phyloP scores from a whole-genome alignment of 164 flowering plant species.

The Cinnamomum micranthum region DNA sequence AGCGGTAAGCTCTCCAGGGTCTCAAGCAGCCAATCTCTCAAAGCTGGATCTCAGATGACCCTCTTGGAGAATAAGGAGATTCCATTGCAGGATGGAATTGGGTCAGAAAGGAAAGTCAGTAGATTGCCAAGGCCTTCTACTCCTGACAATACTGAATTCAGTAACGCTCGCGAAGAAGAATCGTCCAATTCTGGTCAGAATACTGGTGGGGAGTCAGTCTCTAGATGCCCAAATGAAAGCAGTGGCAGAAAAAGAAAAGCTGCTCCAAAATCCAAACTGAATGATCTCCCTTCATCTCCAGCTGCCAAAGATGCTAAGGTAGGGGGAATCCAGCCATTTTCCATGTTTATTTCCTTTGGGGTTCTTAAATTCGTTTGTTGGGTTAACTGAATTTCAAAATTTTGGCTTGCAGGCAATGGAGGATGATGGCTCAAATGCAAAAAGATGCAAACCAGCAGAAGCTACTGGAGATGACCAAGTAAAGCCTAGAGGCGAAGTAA shows the following conservation, averaged over 20 bases:
- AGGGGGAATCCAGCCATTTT: not conserved
- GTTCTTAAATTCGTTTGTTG: not conserved
- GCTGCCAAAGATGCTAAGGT: constrained; percentile 24
- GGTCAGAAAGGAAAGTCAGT: constrained; percentile 18
- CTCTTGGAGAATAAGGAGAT: constrained; percentile 17
- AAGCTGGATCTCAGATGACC: constrained; percentile 36
- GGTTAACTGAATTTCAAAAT: not conserved
- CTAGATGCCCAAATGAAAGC: constrained; percentile 7
- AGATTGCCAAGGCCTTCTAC: constrained; percentile 23
- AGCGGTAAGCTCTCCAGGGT: constrained; percentile 48
- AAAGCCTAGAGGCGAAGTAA: constrained; percentile 28
- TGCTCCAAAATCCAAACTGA: constrained; percentile 20
- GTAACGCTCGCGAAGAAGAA: constrained; percentile 15
- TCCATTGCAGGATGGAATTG: constrained; percentile 11
- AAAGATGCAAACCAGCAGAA: constrained; percentile 48
- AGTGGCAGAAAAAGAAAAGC: constrained; percentile 30
- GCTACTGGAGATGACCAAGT: constrained; percentile 18
- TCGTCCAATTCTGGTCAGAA: constrained; percentile 22
- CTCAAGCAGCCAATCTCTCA: constrained; percentile 51
- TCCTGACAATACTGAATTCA: constrained; percentile 21
- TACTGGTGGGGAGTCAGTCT: not conserved
- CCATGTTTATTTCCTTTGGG: not conserved
- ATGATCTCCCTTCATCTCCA: constrained; percentile 20
- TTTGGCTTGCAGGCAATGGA: constrained; percentile 29
- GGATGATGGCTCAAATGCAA: constrained; percentile 39